Percentiles rank a stretch among this genome's conserved stretches.
phyloP scores from a whole-genome alignment of 768 basidiomycete species.

The Podaxis sp. region DNA sequence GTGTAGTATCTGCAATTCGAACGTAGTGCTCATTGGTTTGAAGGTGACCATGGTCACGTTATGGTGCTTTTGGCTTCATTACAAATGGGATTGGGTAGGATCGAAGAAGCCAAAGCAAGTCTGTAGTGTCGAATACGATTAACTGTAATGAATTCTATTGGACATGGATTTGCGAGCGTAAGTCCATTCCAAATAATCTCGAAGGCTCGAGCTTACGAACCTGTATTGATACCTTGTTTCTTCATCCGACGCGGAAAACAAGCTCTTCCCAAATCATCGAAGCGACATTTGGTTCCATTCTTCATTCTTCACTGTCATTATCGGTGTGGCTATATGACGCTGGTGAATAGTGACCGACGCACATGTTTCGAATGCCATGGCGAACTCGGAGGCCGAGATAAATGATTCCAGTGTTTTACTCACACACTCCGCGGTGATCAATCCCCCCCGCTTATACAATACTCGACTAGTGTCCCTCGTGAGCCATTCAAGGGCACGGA shows the following conservation, averaged over 20 bases:
- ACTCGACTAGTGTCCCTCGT: neutral
- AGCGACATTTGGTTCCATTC: too few species aligned
- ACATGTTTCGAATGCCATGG: too few species aligned
- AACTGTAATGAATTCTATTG: neutral
- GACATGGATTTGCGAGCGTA: neutral
- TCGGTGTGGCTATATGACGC: too few species aligned
- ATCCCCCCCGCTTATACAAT: too few species aligned
- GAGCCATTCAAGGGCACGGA: neutral
- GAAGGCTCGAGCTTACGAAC: neutral
- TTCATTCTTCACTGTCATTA: too few species aligned
- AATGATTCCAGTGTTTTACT: too few species aligned
- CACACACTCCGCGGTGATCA: too few species aligned
- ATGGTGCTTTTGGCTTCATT: conserved; percentile 43
- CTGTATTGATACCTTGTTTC: too few species aligned
- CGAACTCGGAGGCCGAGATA: too few species aligned
- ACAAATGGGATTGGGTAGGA: conserved; percentile 46
- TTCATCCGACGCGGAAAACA: too few species aligned
- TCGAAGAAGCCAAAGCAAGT: conserved; percentile 33
- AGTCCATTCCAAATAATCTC: neutral
- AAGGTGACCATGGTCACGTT: conserved; percentile 28
- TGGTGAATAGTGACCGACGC: too few species aligned
- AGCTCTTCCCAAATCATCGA: too few species aligned
- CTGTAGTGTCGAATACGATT: neutral
- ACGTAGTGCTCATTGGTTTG: neutral
- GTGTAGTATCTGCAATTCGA: neutral